phyloP scores from a whole-genome alignment of 176 grass and related monocot species.

The Bolboschoenus planiculmis region DNA sequence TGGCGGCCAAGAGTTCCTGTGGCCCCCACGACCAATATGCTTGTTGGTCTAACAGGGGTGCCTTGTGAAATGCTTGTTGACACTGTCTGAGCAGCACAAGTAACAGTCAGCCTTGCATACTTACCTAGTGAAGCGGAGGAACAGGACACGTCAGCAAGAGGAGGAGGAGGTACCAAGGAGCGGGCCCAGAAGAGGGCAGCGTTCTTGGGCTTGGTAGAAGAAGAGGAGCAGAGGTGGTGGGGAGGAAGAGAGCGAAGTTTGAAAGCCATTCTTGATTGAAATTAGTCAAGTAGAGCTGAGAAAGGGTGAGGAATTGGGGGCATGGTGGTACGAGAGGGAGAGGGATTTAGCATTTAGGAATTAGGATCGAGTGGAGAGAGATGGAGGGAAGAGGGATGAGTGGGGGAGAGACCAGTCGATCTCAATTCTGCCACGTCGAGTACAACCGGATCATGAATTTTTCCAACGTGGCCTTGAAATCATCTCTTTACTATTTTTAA shows the following conservation, averaged over 20 bases:
- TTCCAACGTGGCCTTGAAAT: background rate
- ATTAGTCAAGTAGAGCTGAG: background rate
- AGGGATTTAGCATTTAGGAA: background rate
- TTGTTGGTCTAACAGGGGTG: conserved; percentile 89
- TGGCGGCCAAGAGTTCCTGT: conserved; percentile 87
- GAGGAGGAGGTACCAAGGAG: conserved; percentile 17
- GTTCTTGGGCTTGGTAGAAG: conserved; percentile 16
- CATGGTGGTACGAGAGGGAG: background rate
- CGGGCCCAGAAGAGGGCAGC: conserved; percentile 26
- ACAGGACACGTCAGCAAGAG: conserved; percentile 10
- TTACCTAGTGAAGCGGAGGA: conserved; percentile 26
- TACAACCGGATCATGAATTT: conserved; percentile 26
- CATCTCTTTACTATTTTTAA: no score
- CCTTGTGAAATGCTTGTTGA: conserved; percentile 75
- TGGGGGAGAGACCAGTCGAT: conserved; percentile 45
- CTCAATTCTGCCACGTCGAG: conserved; percentile 68
- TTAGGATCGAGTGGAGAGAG: conserved; percentile 16
- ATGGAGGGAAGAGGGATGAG: conserved; percentile 29
- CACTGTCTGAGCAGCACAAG: conserved; percentile 63
- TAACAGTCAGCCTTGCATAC: conserved; percentile 35
- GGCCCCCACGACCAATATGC: conserved; percentile 76
- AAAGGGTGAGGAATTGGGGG: background rate
- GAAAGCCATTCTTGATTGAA: conserved; percentile 44
- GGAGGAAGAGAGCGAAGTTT: conserved; percentile 49
- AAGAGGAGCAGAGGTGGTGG: conserved; percentile 36